phyloP scores from a whole-genome alignment of 371 early-diverging fungal genomes.

The Entomophthora muscae region DNA sequence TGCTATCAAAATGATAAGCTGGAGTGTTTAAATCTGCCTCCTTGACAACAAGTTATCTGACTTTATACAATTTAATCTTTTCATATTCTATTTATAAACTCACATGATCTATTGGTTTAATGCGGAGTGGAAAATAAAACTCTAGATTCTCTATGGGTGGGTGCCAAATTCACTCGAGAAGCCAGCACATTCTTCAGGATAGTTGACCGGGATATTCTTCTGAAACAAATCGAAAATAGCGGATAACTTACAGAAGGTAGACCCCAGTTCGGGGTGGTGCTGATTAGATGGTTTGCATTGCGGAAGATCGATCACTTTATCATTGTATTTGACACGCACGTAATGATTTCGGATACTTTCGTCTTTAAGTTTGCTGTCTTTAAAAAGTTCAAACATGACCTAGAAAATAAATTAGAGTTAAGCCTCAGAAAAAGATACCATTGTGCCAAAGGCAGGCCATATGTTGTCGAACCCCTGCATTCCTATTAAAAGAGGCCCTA shows the following conservation, averaged over 20 bases:
- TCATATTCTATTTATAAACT: too few relatives aligned
- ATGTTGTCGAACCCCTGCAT: slow-evolving; percentile 27
- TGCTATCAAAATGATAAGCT: too few relatives aligned
- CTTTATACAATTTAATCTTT: too few relatives aligned
- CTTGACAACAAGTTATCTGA: too few relatives aligned
- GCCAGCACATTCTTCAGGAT: slow-evolving; percentile 24
- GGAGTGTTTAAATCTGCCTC: too few relatives aligned
- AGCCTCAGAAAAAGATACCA: slow-evolving; percentile 10
- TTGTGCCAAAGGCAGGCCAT: slow-evolving; percentile 17
- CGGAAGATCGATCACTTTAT: slow-evolving; percentile 32
- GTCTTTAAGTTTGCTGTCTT: slow-evolving; percentile 16
- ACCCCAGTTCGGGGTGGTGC: slow-evolving; percentile 33
- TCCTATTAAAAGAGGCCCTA: slow-evolving; percentile 39
- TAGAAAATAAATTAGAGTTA: slow-evolving; percentile 30
- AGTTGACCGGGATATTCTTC: slow-evolving; percentile 30
- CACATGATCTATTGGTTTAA: too few relatives aligned
- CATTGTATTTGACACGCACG: slow-evolving; percentile 52
- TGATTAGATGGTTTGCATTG: slow-evolving; percentile 31
- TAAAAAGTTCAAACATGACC: slow-evolving; percentile 45
- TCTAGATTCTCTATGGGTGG: too few relatives aligned
- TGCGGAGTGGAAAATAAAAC: too few relatives aligned
- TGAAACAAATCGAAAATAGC: slow-evolving; percentile 43
- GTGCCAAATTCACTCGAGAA: slow-evolving; percentile 4
- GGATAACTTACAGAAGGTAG: slow-evolving; percentile 45
- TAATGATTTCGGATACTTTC: slow-evolving; percentile 33